A percentile compares a stretch with the other conserved stretches of the same genome.
These are phyloP conservation scores for Collybia sp. DNA, from an alignment of 768 basidiomycete species.

Conservation along the genomic window DNA sequence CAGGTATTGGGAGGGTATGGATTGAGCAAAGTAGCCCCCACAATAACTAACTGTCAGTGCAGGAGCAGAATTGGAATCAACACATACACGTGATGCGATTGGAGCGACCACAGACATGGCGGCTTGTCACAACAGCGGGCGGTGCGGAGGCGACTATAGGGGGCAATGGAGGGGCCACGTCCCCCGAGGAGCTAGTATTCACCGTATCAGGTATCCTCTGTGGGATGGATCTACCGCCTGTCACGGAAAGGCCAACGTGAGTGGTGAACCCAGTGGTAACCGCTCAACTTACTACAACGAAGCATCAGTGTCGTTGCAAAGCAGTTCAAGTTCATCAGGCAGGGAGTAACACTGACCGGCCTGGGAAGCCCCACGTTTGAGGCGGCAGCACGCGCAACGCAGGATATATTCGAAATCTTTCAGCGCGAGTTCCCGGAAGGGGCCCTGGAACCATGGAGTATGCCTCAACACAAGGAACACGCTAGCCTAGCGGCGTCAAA, in stretches of 20 bases:
- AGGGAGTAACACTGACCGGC: not conserved
- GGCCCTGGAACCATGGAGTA: not conserved
- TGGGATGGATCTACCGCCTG: not conserved
- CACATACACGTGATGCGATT: no score
- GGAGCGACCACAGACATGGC: no score
- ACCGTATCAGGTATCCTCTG: not conserved
- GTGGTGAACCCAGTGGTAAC: not conserved
- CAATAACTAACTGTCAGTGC: no score
- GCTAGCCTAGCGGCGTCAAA: not conserved
- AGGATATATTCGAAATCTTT: not conserved
- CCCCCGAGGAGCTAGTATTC: not conserved
- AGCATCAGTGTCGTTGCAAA: not conserved
- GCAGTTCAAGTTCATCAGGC: not conserved
- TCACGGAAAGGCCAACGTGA: not conserved
- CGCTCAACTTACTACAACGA: not conserved
- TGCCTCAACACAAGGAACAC: not conserved
- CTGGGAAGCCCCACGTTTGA: not conserved
- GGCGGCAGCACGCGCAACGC: not conserved
- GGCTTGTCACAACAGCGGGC: no score
- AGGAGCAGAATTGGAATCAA: no score
- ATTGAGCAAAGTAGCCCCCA: no score
- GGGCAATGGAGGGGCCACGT: not conserved
- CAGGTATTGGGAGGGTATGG: no score
- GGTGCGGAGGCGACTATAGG: no score
- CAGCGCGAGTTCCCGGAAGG: not conserved